These are phyloP conservation scores for Lodderomyces pseudojiufengensis DNA, from an alignment of 1,139 yeast species.

Conservation along the genomic window DNA sequence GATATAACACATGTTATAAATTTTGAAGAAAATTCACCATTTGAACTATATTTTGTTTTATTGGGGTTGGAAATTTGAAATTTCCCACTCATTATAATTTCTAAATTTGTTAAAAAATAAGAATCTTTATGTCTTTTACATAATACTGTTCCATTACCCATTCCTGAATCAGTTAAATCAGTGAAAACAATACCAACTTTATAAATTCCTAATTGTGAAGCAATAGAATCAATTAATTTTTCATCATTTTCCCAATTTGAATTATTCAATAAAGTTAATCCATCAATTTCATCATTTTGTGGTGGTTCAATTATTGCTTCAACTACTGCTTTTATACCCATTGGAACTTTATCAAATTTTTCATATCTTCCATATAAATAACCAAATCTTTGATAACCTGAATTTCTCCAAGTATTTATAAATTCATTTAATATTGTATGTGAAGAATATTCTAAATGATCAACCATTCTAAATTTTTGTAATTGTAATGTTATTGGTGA, in stretches of 20 bases:
- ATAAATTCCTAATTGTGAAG: conserved; percentile 56
- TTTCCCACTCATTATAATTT: conserved; percentile 79
- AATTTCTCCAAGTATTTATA: conserved; percentile 85
- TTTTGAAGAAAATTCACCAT: conserved; percentile 77
- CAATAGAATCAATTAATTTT: conserved; percentile 50
- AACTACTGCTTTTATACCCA: conserved; percentile 91
- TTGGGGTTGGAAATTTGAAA: conserved; percentile 71
- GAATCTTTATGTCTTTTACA: conserved; percentile 93
- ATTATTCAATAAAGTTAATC: conserved; percentile 64
- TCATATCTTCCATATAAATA: conserved; percentile 79
- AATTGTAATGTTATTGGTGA: conserved; percentile 89
- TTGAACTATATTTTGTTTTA: conserved; percentile 57
- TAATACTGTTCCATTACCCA: conserved; percentile 81
- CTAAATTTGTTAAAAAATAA: conserved; percentile 82
- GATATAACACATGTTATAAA: conserved; percentile 91
- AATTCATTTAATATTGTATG: conserved; percentile 72
- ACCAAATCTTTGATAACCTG: conserved; percentile 87
- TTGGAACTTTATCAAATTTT: conserved; percentile 74
- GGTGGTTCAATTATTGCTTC: conserved; percentile 94
- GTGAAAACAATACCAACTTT: conserved; percentile 86
- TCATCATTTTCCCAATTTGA: conserved; percentile 61
- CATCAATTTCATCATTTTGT: conserved; percentile 83
- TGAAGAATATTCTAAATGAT: conserved; percentile 87
- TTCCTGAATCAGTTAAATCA: conserved; percentile 84
- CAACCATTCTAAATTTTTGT: conserved; percentile 93